Conservation (phyloP, 2,329 filamentous ascomycete species). For the Nectriaceae sp. region DNA sequence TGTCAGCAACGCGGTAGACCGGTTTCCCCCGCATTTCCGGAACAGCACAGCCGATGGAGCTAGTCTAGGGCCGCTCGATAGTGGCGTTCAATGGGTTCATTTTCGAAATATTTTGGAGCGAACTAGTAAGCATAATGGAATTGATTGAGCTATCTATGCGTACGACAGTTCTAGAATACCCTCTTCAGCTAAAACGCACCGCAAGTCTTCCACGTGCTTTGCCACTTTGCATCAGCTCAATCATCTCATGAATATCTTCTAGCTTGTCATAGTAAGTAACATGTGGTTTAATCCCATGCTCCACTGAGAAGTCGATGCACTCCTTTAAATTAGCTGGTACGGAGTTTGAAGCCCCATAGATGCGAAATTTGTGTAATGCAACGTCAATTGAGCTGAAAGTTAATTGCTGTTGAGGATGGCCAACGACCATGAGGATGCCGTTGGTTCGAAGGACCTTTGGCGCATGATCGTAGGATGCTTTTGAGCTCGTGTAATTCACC, state of each 20-base stretch:
- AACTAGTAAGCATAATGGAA: too few species aligned
- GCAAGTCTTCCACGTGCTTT: neutral
- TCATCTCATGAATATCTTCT: neutral
- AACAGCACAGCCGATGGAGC: too few species aligned
- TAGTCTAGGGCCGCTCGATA: too few species aligned
- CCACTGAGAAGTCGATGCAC: constrained; percentile 5
- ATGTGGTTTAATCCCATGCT: constrained; percentile 11
- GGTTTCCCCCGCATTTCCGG: too few species aligned
- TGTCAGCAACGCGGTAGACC: too few species aligned
- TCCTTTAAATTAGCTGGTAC: constrained; percentile 2
- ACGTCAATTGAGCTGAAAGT: constrained; percentile 6
- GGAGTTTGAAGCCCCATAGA: constrained; percentile 1
- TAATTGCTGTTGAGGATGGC: constrained; percentile 13
- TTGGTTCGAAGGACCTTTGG: constrained; percentile 4
- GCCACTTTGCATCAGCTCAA: neutral
- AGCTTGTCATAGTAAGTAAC: constrained; percentile 3
- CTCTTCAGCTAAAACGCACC: neutral
- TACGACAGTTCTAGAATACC: too few species aligned
- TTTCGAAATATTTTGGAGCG: too few species aligned
- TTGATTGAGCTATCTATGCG: too few species aligned
- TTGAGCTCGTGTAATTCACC: constrained; percentile 2
- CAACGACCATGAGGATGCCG: constrained; percentile 16
- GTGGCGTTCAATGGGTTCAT: too few species aligned
- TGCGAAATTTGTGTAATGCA: constrained; percentile 1
- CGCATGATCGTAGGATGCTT: neutral